These are phyloP conservation scores for Coemansia sp. DNA, from an alignment of 192 early-diverging fungal genomes.

Conservation along the genomic window DNA sequence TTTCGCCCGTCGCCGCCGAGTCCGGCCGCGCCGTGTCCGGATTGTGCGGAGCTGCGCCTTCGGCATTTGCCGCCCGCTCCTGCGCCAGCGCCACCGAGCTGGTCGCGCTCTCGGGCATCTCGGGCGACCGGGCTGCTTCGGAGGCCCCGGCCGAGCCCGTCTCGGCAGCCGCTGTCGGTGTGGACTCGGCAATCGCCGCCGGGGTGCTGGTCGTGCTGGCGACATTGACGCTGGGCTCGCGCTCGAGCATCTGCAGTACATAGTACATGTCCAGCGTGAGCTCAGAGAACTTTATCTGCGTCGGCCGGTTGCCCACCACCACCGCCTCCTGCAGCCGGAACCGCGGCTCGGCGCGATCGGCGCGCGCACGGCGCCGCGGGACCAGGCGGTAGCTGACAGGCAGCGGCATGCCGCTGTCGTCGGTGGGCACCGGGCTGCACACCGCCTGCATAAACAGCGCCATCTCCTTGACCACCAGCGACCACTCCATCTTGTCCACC, in stretches of 20 bases:
- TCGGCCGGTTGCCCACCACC: slow-evolving; percentile 89
- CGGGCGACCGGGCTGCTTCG: slow-evolving; percentile 1
- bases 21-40: neutral
- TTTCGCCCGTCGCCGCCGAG: slow-evolving; percentile 1
- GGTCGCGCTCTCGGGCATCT: neutral
- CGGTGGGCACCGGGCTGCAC: slow-evolving; percentile 36
- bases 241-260: slow-evolving; percentile 86
- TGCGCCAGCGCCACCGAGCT: neutral
- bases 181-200: neutral
- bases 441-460: slow-evolving; percentile 77
- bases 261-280: slow-evolving; percentile 96
- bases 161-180: slow-evolving; percentile 1
- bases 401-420: slow-evolving; percentile 20
- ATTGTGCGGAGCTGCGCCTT: neutral
- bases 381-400: slow-evolving; percentile 23
- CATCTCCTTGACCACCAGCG: slow-evolving; percentile 71
- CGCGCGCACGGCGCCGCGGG: slow-evolving; percentile 6
- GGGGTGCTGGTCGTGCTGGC: neutral
- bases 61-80: neutral
- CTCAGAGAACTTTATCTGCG: slow-evolving; percentile 97
- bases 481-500: slow-evolving; percentile 88
- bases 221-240: slow-evolving; percentile 24
- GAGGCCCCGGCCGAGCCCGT: slow-evolving; percentile 6
- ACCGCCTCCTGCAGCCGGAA: slow-evolving; percentile 88
- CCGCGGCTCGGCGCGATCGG: slow-evolving; percentile 20